phyloP scores from a whole-genome alignment of 2,329 filamentous ascomycete genomes.

The Falciphora oryzae region DNA sequence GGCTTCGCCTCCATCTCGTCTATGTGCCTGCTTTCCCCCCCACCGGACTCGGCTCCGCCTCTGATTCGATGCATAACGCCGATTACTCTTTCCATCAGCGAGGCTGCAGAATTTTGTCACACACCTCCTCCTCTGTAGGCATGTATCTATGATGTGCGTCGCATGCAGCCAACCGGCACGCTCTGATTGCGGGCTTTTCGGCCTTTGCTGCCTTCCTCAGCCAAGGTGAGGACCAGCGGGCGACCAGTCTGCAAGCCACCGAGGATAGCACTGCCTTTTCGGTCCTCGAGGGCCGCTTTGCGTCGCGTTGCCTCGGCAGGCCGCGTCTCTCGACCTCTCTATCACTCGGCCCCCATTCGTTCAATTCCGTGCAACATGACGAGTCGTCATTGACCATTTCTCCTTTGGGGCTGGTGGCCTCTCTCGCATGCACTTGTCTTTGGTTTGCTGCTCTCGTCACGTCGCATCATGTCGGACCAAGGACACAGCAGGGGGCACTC shows the following conservation, averaged over 20 bases:
- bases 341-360: not conserved
- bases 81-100: not conserved
- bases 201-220: not conserved
- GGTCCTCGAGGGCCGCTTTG: not conserved
- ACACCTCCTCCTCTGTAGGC: not conserved
- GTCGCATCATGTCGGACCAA: not conserved
- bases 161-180: not conserved
- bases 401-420: not conserved
- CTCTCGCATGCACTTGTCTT: not conserved
- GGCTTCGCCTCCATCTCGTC: not conserved
- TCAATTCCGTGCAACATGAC: not conserved
- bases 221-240: not conserved
- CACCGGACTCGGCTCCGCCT: not conserved
- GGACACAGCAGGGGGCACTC: not conserved
- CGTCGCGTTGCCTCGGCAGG: not conserved
- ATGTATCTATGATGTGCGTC: not conserved
- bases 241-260: not conserved
- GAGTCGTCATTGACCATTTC: not conserved
- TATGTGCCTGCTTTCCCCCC: not conserved
- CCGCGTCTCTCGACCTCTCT: not conserved
- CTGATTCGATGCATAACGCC: not conserved
- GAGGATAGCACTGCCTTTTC: not conserved
- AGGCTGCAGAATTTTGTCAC: not conserved
- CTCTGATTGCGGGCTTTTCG: not conserved
- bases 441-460: not conserved